Percentiles rank a stretch among this genome's conserved stretches.
Conservation (phyloP, 352 stramenopile genomes). For the Thraustotheca clavata region DNA sequence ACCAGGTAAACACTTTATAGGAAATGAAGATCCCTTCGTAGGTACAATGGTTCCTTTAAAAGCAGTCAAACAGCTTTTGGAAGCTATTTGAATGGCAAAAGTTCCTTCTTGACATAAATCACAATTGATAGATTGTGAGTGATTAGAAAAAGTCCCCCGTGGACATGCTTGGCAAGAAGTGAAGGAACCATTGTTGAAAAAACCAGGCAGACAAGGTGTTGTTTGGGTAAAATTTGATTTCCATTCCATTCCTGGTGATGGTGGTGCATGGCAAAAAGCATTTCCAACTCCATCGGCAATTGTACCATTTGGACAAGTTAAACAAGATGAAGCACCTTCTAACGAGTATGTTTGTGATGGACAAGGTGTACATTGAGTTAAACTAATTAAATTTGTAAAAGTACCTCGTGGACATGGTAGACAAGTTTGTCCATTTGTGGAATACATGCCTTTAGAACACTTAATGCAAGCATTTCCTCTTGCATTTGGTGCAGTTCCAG, state of each 20-base stretch:
- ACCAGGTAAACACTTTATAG: not conserved
- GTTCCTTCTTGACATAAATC: not conserved
- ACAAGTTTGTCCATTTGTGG: not conserved
- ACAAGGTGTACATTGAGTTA: not conserved
- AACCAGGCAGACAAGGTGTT: not conserved
- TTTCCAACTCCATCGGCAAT: not conserved
- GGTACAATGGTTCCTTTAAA: not conserved
- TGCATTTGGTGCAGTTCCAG: not conserved
- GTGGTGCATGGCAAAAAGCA: not conserved
- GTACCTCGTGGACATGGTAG: not conserved
- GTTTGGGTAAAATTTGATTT: not conserved
- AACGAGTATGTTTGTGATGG: not conserved
- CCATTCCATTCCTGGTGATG: not conserved
- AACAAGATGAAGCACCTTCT: not conserved
- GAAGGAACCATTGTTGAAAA: constrained; percentile 18
- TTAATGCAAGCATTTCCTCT: not conserved
- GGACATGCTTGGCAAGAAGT: constrained; percentile 3
- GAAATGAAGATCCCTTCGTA: not conserved
- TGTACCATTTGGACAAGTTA: not conserved
- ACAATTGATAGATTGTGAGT: not conserved
- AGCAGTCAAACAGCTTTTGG: not conserved
- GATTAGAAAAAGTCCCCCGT: not conserved
- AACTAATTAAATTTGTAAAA: not conserved
- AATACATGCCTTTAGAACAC: not conserved
- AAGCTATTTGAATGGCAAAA: not conserved